These are phyloP conservation scores for Aspergillus sp. DNA, from an alignment of 2,329 filamentous ascomycete genomes.

Conservation along the genomic window DNA sequence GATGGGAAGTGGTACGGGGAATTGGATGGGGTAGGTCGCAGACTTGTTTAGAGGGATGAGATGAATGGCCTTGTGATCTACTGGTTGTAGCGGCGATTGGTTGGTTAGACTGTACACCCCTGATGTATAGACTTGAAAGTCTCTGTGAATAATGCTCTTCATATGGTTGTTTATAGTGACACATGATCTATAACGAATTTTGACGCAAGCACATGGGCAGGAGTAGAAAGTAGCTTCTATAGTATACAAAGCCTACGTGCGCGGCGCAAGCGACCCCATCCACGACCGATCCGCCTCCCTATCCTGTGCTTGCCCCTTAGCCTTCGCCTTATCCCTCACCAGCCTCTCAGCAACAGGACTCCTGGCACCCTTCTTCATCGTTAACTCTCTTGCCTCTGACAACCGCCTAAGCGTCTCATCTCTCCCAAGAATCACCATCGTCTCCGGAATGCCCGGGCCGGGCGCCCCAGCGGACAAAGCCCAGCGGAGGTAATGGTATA, in stretches of 20 bases:
- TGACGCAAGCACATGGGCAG: neutral
- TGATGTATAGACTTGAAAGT: neutral
- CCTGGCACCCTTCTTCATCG: constrained; percentile 26
- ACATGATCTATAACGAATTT: neutral
- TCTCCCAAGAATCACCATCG: constrained; percentile 61
- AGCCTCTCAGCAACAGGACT: constrained; percentile 20
- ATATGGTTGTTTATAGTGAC: neutral
- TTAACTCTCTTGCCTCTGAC: constrained; percentile 43
- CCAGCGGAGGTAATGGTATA: constrained; percentile 63
- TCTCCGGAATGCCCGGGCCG: constrained; percentile 58
- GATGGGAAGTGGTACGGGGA: neutral
- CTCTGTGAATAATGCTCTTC: neutral
- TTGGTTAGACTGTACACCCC: neutral
- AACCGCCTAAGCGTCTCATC: constrained; percentile 54
- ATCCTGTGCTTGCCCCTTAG: neutral
- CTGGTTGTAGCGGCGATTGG: neutral
- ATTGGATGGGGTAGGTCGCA: neutral
- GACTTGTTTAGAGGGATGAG: neutral
- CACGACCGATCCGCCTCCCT: constrained; percentile 31
- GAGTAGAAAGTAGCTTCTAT: neutral
- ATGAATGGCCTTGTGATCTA: neutral
- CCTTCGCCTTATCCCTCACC: constrained; percentile 10
- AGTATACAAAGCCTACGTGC: neutral
- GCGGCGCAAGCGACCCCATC: constrained; percentile 41
- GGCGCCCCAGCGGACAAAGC: constrained; percentile 57